Base-by-base conservation (phyloP, 2,329 filamentous ascomycete species). In the Penicillium glabrum region DNA sequence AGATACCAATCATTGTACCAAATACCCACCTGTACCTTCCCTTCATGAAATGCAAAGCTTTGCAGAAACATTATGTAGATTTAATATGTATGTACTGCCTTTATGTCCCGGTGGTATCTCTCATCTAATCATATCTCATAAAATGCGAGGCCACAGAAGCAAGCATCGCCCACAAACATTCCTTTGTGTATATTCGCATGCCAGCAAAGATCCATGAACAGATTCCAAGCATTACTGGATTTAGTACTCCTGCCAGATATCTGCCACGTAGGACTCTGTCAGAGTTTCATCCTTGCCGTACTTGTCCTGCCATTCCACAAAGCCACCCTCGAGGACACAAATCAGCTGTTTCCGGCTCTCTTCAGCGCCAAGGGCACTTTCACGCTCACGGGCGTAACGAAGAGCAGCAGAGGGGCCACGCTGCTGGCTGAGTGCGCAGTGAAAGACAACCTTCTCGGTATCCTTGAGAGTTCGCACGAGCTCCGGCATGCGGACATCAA, bases 401-500 rank as follows among this genome's bases (percentile, higher is more conserved):
- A 96, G 77, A 3, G 95, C 95, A 3, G 93, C 92, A 50, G 84
- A 84, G 0, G 95, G 95, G 0, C 95, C 95, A 1, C 95, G 83
- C 77, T 96, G 89, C 79, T 98, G 95, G 64, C 89, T 93, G 54
- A 98, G 80, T 19, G 90, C 89, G 76, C 95, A 99, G 78, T 99
- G 95, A 74, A 99, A 99, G 1, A 99, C 85, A 14, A 99, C 91
- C 11, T 83, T 88, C 54, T 95, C 85, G 74, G 91, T 92, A 69
- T 88, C 86, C 62, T 86, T 80, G 47, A 97, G 83, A 44, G 83
- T 86, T 55, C 91, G 86, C 13, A 96, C 82, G n/a, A 99, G 85
- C 61, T 92, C 90, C 0, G 93, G 89, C 74, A 95, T 85, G 64
- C 83, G 86, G 70, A 85, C 84, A 67, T 96, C 90, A 48, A 98